A percentile compares a stretch with the other conserved stretches of the same genome.
These are phyloP conservation scores for Mycena filopes DNA, from an alignment of 768 basidiomycete genomes.

Conservation along the genomic window DNA sequence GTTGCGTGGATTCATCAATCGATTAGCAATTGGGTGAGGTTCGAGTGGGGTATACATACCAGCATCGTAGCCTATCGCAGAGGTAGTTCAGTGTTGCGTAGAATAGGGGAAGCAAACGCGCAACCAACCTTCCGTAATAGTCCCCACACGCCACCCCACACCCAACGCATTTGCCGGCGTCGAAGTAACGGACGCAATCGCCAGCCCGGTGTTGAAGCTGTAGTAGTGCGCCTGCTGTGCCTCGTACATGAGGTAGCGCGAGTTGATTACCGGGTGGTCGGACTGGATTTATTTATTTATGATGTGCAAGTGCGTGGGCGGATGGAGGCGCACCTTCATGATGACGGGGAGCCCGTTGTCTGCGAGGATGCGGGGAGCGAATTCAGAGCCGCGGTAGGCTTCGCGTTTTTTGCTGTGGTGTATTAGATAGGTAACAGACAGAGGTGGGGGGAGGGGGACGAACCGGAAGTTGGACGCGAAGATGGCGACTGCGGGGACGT, in stretches of 20 bases:
- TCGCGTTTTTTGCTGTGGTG: slow-evolving; percentile 55
- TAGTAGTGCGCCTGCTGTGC: slow-evolving; percentile 77
- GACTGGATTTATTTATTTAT: no score
- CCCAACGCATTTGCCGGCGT: slow-evolving; percentile 74
- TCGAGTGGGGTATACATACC: slow-evolving; percentile 37
- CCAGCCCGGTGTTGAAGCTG: slow-evolving; percentile 66
- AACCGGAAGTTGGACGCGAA: slow-evolving; percentile 73
- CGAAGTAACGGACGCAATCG: slow-evolving; percentile 71
- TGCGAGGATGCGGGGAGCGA: slow-evolving; percentile 76
- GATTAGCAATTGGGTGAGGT: slow-evolving; percentile 12
- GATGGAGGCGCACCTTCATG: slow-evolving; percentile 78
- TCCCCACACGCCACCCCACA: slow-evolving; percentile 75
- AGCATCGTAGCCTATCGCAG: slow-evolving; percentile 72
- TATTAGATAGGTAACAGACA: background rate
- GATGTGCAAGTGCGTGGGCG: no score
- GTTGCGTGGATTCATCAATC: background rate
- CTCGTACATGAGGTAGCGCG: slow-evolving; percentile 75
- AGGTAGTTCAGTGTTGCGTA: background rate
- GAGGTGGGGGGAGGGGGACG: background rate
- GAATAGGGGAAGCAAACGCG: background rate
- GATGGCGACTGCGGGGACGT: slow-evolving; percentile 74
- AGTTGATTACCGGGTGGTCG: slow-evolving; percentile 68
- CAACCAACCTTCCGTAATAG: slow-evolving; percentile 57
- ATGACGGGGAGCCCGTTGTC: slow-evolving; percentile 74
- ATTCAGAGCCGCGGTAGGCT: slow-evolving; percentile 76